These are phyloP conservation scores for Delonix regia DNA, from an alignment of 306 rosid genomes.

Conservation along the genomic window DNA sequence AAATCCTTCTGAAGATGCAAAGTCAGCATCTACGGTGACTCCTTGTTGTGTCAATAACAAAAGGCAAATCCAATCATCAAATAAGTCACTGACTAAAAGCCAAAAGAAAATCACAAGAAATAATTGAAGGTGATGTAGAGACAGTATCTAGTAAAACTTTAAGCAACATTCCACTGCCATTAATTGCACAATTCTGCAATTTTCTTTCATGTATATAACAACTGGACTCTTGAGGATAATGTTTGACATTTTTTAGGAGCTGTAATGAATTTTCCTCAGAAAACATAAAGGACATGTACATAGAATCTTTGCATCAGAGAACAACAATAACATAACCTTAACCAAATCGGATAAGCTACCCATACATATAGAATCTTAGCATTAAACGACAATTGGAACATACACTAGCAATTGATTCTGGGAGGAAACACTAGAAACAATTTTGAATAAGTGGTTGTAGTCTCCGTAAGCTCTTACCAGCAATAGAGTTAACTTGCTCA, in stretches of 20 bases:
- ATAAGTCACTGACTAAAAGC: constrained; percentile 3
- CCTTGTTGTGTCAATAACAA: constrained; percentile 39
- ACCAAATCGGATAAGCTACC: background rate
- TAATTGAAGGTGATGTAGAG: background rate
- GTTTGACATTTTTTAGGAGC: background rate
- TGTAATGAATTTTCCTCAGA: background rate
- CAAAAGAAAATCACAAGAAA: background rate
- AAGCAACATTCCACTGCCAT: too few relatives aligned
- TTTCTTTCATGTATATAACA: too few relatives aligned
- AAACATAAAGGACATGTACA: background rate
- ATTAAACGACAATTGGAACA: background rate
- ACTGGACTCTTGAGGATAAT: background rate
- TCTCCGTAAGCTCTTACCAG: constrained; percentile 54
- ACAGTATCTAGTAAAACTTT: background rate
- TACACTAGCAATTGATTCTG: background rate
- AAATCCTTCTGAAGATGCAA: constrained; percentile 28
- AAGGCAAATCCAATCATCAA: constrained; percentile 33
- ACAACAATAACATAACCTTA: background rate
- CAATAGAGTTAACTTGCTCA: constrained; percentile 55
- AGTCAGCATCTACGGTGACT: constrained; percentile 24
- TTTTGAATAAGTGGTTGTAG: background rate
- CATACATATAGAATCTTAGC: background rate
- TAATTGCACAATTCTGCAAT: too few relatives aligned
- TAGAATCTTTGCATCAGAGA: background rate
- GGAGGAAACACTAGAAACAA: background rate